Evolutionary conservation across 306 rosid genomes (phyloP).

Genomic region (Vigna nakashimae): DNA sequence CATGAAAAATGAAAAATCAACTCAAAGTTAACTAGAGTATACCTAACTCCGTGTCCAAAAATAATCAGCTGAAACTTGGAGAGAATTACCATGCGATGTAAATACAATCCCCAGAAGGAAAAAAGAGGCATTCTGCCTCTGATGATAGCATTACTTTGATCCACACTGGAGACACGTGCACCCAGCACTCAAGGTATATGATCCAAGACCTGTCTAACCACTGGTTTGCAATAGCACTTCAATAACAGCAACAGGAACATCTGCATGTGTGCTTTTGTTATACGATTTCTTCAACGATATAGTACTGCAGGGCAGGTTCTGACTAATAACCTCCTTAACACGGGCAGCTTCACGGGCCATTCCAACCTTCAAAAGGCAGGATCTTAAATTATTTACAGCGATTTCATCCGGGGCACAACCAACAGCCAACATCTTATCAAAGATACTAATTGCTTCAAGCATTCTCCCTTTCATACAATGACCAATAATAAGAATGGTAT

Average conservation of each 20-base stretch:
- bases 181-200: neutral
- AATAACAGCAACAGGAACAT: neutral
- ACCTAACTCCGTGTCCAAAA: neutral
- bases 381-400: slow-evolving; percentile 12
- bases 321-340: neutral
- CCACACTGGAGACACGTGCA: neutral
- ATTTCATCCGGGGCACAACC: slow-evolving; percentile 23
- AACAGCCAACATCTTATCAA: slow-evolving; percentile 17
- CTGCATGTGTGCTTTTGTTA: neutral
- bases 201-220: neutral
- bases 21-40: neutral
- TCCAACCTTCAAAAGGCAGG: slow-evolving; percentile 18
- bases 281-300: neutral
- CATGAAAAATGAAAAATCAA: slow-evolving; percentile 13
- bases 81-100: neutral
- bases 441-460: slow-evolving; percentile 11
- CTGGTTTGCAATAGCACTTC: neutral
- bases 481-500: slow-evolving; percentile 31
- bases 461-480: slow-evolving; percentile 33
- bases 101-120: neutral
- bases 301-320: neutral
- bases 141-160: neutral
- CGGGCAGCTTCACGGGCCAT: slow-evolving; percentile 20
- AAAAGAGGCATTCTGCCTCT: neutral
- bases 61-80: slow-evolving; percentile 17